phyloP scores from a whole-genome alignment of 106 monocot genomes.

The Hemerocallis citrina region DNA sequence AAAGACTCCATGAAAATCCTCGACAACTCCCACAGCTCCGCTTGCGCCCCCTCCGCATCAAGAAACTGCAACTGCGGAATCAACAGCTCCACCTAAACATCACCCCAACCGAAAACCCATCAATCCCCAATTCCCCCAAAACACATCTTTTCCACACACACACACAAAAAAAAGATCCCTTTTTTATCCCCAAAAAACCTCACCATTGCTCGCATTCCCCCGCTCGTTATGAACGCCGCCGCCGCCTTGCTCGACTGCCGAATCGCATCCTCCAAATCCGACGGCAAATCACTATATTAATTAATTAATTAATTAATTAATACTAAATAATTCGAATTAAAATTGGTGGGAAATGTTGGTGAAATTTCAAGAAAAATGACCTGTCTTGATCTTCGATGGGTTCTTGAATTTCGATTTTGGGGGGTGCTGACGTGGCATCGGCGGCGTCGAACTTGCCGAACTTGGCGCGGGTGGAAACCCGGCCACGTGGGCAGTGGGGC shows the following conservation, averaged over 20 bases:
- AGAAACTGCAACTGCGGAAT: slow-evolving; percentile 93
- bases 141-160: too few relatives aligned
- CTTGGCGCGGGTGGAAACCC: slow-evolving; percentile 41
- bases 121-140: not conserved
- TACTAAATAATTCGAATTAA: not conserved
- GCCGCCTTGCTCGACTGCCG: slow-evolving; percentile 65
- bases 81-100: slow-evolving; percentile 71
- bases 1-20: slow-evolving; percentile 81
- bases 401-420: slow-evolving; percentile 7
- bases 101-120: not conserved
- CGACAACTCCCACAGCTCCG: slow-evolving; percentile 75
- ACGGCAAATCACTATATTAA: slow-evolving; percentile 67
- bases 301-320: not conserved
- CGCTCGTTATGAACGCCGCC: slow-evolving; percentile 47
- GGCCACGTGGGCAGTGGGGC: not conserved
- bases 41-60: slow-evolving; percentile 92
- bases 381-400: slow-evolving; percentile 59
- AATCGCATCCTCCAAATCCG: slow-evolving; percentile 75
- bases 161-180: not conserved
- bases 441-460: slow-evolving; percentile 67
- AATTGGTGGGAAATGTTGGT: not conserved
- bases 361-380: slow-evolving; percentile 16
- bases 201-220: slow-evolving; percentile 87
- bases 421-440: not conserved
- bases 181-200: too few relatives aligned